These are phyloP conservation scores for Aureobasidium sp. DNA, from an alignment of 2,329 filamentous ascomycete genomes.

Conservation along the genomic window DNA sequence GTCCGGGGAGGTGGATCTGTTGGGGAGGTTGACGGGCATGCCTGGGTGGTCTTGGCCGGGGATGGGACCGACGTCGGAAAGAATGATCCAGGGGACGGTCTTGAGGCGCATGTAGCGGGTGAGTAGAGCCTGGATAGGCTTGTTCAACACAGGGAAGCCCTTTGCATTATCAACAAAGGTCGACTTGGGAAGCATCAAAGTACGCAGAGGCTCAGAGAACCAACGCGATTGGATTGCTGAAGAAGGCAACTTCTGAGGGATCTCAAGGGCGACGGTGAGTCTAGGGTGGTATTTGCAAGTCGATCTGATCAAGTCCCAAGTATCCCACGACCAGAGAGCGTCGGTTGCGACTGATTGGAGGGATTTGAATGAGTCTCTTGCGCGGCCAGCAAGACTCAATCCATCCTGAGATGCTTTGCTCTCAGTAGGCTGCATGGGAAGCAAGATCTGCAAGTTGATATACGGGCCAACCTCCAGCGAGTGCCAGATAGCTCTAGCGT, in stretches of 20 bases:
- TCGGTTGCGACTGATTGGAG: background rate
- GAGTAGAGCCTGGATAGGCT: conserved; percentile 49
- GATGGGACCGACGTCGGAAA: conserved; percentile 50
- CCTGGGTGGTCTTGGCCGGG: conserved; percentile 28
- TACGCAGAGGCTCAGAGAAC: conserved; percentile 54
- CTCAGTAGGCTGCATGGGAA: conserved; percentile 66
- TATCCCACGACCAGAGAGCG: conserved; percentile 65
- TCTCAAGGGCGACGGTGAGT: conserved; percentile 62
- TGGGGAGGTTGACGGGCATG: background rate
- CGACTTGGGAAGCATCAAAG: conserved; percentile 44
- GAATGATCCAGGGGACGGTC: conserved; percentile 51
- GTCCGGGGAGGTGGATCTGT: background rate
- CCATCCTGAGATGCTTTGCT: background rate
- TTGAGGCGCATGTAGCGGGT: conserved; percentile 49
- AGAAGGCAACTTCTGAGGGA: conserved; percentile 52
- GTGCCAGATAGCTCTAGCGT: conserved; percentile 76
- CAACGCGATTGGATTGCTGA: conserved; percentile 49
- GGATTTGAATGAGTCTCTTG: conserved; percentile 1
- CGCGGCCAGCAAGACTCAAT: background rate
- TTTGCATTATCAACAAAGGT: conserved; percentile 51
- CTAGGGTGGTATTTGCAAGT: conserved; percentile 77
- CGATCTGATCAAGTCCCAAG: conserved; percentile 81
- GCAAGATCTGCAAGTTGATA: conserved; percentile 69
- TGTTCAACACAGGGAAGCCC: conserved; percentile 51
- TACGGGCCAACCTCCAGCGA: conserved; percentile 66